Base-by-base conservation (phyloP, 1,284 basidiomycete genomes). In the Sporisorium graminicola region DNA sequence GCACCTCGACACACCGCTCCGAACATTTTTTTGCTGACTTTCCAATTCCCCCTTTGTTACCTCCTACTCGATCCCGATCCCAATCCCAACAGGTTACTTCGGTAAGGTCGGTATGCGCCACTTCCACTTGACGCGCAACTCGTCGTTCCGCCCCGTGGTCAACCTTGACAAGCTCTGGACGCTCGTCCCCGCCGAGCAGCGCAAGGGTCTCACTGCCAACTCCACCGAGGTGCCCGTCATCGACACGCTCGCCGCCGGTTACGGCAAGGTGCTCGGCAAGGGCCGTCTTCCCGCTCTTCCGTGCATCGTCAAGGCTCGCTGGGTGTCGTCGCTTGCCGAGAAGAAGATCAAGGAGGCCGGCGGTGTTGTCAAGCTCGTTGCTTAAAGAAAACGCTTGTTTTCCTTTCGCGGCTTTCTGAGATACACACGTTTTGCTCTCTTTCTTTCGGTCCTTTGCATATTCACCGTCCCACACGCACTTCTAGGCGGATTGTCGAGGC, bases 91-190 rank as follows among this genome's bases (percentile, higher is more conserved):
- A 79, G 95, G 94, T 93, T 97, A 97, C 93, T 98, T 96, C 87
- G 94, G 94, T 90, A 98, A 98, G 89, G 87, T 88, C 70, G 87
- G 87, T 94, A 98, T 98, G 95, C 91, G 96, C 86, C 92, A 93
- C 89, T 99, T 92, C 94, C 96, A 99, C 88, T 88, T 94, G 78
- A 95, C 94, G 71, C 91, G 92, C 88, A 98, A 98, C 89, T 88
- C 90, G 83, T 90, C 91, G 88, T 95, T 93, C 94, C 90, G 92
- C 80, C 95, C 95, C 35, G 93, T 92, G 85, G 93, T 99, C 91
- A 99, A 99, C 90, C 76, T 85, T 20, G 84, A 85, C 81, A 85
- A 85, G 81, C 78, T 85, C 63, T 85, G 84, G 84, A 83, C 84
- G 9, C 80, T 85, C 47, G 83, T 85, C 22, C 79, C 84, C 44